Percentiles rank a stretch among this genome's conserved stretches.
Evolutionary conservation across 176 grass and related monocot genomes (phyloP).

Genomic region (Triticum timopheevii): DNA sequence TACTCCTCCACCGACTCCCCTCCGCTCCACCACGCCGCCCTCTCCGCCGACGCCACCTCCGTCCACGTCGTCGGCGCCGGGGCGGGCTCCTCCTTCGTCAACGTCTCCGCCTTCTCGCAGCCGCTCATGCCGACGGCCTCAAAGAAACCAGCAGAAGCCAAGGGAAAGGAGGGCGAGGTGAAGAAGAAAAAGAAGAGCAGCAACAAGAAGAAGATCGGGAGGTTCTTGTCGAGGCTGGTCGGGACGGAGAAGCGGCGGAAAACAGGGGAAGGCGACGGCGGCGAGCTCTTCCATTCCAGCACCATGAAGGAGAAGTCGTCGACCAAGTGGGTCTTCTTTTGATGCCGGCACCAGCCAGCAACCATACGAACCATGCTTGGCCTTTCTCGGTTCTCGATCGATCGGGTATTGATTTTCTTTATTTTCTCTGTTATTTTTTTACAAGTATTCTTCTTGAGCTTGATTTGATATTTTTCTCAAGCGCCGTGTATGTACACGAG

Average conservation of each 20-base stretch:
- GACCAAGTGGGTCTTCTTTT: slow-evolving; percentile 81
- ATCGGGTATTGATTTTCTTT: not conserved
- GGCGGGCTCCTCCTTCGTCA: slow-evolving; percentile 6
- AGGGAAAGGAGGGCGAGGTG: slow-evolving; percentile 38
- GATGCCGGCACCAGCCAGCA: not conserved
- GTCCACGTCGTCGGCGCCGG: slow-evolving; percentile 14
- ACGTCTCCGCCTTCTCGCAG: slow-evolving; percentile 35
- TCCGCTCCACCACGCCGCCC: slow-evolving; percentile 10
- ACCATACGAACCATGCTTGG: not conserved
- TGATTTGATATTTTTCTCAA: slow-evolving; percentile 25
- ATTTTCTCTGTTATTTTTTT: not conserved
- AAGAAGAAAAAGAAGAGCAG: slow-evolving; percentile 74
- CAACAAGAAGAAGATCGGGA: slow-evolving; percentile 73
- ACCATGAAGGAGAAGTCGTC: slow-evolving; percentile 84
- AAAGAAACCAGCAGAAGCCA: slow-evolving; percentile 26
- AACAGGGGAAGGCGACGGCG: slow-evolving; percentile 30
- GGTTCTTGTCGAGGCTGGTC: slow-evolving; percentile 76
- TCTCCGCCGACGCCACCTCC: slow-evolving; percentile 36
- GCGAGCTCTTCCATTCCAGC: slow-evolving; percentile 65
- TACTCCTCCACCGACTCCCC: slow-evolving; percentile 45
- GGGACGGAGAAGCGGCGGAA: slow-evolving; percentile 53
- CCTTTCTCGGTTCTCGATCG: not conserved
- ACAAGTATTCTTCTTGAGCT: slow-evolving; percentile 28
- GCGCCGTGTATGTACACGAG: slow-evolving; percentile 12
- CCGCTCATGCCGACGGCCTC: slow-evolving; percentile 33